Evolutionary conservation across 2,329 filamentous ascomycete genomes (phyloP).

Genomic region (Uncinocarpus reesii): DNA sequence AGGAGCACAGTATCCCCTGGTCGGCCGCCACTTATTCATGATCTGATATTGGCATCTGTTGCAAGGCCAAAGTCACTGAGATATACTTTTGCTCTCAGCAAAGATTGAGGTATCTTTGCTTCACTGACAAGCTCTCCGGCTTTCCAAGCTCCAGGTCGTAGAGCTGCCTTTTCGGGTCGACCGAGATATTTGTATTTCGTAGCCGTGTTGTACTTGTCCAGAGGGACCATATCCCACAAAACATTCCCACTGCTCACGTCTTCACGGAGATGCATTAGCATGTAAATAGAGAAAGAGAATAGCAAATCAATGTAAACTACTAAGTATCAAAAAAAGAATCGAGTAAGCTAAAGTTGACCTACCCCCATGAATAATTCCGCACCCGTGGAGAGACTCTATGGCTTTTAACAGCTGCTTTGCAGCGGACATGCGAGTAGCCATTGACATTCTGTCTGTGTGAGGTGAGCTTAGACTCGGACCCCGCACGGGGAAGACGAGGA

Average conservation of each 20-base stretch:
- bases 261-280: constrained; percentile 16
- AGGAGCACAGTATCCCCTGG: constrained; percentile 15
- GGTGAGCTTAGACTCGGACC: constrained; percentile 18
- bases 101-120: constrained; percentile 17
- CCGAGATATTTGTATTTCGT: constrained; percentile 24
- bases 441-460: constrained; percentile 13
- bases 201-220: constrained; percentile 19
- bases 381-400: constrained; percentile 10
- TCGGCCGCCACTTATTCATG: constrained; percentile 8
- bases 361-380: constrained; percentile 24
- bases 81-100: constrained; percentile 23
- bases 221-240: constrained; percentile 24
- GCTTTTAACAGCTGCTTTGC: constrained; percentile 13
- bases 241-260: constrained; percentile 24
- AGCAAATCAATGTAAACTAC: constrained; percentile 7
- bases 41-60: constrained; percentile 16
- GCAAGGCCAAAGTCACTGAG: constrained; percentile 25
- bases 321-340: constrained; percentile 2
- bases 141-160: constrained; percentile 23
- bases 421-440: constrained; percentile 16
- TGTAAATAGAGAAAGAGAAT: constrained; percentile 6
- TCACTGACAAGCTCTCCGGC: constrained; percentile 21
- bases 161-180: constrained; percentile 21
- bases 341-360: constrained; percentile 14
- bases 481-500: constrained; percentile 21